Base-by-base conservation (phyloP, 306 rosid species). In the Rosa rugosa region DNA sequence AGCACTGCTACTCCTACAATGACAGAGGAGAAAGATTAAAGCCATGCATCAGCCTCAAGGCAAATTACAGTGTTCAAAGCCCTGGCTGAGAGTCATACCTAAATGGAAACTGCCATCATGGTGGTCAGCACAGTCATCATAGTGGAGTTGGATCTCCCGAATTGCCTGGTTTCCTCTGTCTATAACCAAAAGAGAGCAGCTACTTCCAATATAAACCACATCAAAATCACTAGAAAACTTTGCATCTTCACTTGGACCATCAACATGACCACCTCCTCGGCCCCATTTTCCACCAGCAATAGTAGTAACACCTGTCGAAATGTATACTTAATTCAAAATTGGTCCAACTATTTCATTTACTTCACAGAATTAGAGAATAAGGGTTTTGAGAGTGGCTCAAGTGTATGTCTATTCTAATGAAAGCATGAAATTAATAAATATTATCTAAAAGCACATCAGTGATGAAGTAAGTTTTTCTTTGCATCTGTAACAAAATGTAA, bases 241-340 rank as follows among this genome's bases (percentile, higher is more conserved):
- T 25, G 99, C 98, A 72, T 96, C 98, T 78, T 96, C 99, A 90
- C 98, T 88, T 75, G 97, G 94, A 84, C 98, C 99, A 87, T 96
- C 99, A 78, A 96, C 90, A 82, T 93, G 99, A 60, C 95, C 96
- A 72, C 92, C 93, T 73, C 89, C 80, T 79, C 80, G 91, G 66
- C 89, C 90, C 90, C 98, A 69, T 89, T 85, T 91, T 78, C 99
- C 99, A 83, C 99, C 99, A 73, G 99, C 99, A 86, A 96, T 96
- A 7, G 99, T 96, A 23, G 99, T 91, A 31, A 96, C 93, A 64
- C 99, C 99, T 96, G 86, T 67, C 62, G 65, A 75, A 80, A 51
- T 12, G 20, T 54, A 72, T 80, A 59, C 41, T 23, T 63, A 27
- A 4, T 68, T 75, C 72, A 71, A 82, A 31, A 69, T 36, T 75